Conservation (phyloP, 306 rosid species). For the Malus fusca region DNA sequence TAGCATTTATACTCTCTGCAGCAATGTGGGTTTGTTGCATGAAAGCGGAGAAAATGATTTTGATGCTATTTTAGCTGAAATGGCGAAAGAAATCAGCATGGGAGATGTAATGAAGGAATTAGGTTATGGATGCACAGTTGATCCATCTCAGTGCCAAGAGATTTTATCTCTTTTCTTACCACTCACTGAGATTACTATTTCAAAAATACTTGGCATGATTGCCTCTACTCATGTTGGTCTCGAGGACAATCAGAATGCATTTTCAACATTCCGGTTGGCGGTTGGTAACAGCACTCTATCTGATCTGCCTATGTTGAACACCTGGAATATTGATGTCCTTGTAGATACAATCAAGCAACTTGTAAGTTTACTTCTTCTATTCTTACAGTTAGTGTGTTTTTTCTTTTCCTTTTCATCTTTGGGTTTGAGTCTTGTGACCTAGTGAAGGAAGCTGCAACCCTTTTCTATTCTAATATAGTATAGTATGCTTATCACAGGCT, state of each 20-base stretch:
- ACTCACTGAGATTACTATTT: constrained; percentile 57
- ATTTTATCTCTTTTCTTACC: constrained; percentile 87
- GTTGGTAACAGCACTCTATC: constrained; percentile 55
- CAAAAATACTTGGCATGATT: constrained; percentile 85
- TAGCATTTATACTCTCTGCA: constrained; percentile 20
- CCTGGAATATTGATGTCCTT: constrained; percentile 95
- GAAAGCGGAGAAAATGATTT: constrained; percentile 69
- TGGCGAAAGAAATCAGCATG: constrained; percentile 93
- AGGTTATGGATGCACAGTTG: constrained; percentile 94
- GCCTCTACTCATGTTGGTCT: constrained; percentile 65
- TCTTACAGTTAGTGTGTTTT: not conserved
- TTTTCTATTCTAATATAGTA: not conserved
- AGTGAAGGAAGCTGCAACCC: not conserved
- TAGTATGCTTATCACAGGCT: constrained; percentile 54
- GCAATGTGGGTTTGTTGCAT: constrained; percentile 63
- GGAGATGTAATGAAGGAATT: constrained; percentile 94
- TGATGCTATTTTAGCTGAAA: constrained; percentile 91
- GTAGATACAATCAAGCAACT: constrained; percentile 71
- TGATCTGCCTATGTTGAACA: constrained; percentile 59
- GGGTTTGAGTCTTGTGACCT: not conserved
- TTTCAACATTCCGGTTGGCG: constrained; percentile 61
- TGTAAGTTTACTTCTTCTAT: constrained; percentile 39
- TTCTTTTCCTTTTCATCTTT: not conserved
- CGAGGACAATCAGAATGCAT: constrained; percentile 73
- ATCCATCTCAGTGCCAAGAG: constrained; percentile 75